Conservation (phyloP, 345 rosid species). For the Eutrema heterophyllum region DNA sequence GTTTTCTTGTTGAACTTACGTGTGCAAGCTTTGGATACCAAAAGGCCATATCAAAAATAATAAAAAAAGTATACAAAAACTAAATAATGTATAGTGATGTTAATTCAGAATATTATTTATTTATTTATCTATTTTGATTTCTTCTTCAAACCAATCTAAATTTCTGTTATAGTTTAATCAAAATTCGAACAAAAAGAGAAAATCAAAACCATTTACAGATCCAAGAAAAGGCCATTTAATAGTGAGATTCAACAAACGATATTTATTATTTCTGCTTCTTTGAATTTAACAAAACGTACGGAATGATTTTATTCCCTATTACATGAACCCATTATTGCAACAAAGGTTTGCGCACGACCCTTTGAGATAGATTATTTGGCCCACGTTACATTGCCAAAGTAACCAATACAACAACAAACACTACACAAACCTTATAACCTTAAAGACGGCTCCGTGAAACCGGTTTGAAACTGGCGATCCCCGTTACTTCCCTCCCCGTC, state of each 20-base stretch:
- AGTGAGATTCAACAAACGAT: neutral
- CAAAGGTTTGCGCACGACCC: neutral
- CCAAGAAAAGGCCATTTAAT: neutral
- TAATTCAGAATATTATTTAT: too few relatives aligned
- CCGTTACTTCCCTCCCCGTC: slow-evolving; percentile 88
- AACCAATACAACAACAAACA: slow-evolving; percentile 12
- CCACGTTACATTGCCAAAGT: neutral
- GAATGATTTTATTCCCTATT: neutral
- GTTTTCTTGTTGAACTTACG: neutral
- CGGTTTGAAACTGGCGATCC: slow-evolving; percentile 84
- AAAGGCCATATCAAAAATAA: neutral
- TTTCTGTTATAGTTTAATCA: too few relatives aligned
- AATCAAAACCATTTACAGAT: too few relatives aligned
- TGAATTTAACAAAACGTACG: neutral
- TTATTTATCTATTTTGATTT: too few relatives aligned
- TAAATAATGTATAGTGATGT: too few relatives aligned
- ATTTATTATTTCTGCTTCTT: neutral
- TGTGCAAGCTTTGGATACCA: neutral
- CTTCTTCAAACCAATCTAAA: too few relatives aligned
- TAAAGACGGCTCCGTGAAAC: slow-evolving; percentile 70
- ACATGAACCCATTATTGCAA: neutral
- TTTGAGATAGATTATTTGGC: neutral
- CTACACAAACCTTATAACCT: neutral
- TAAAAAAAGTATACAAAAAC: too few relatives aligned
- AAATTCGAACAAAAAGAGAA: too few relatives aligned